Evolutionary conservation across 306 rosid species (phyloP).

Genomic region (Luffa acutangula): DNA sequence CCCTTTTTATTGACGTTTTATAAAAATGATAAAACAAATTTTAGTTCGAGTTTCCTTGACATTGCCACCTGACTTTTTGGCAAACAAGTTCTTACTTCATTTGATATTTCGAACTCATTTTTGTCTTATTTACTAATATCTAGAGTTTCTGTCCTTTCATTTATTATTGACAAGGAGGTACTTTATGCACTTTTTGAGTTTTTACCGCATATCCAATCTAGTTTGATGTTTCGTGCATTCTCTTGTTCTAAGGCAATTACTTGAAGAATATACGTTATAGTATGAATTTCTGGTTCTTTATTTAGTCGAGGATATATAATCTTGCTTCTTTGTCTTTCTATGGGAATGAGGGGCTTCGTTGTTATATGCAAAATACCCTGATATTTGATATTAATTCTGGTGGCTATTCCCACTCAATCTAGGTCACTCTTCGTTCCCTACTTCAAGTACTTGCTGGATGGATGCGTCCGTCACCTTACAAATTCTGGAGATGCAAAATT

Average conservation of each 20-base stretch:
- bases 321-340: not conserved
- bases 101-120: not conserved
- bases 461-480: constrained; percentile 58
- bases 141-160: not conserved
- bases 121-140: not conserved
- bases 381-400: not conserved
- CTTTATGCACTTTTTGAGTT: not conserved
- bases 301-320: not conserved
- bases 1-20: not conserved
- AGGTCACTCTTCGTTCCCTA: constrained; percentile 95
- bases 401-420: constrained; percentile 12
- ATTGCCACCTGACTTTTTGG: not conserved
- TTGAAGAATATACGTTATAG: not conserved
- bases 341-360: not conserved
- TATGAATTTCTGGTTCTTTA: not conserved
- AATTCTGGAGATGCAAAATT: constrained; percentile 30
- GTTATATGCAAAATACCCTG: not conserved
- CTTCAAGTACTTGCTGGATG: constrained; percentile 72
- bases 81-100: not conserved
- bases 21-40: not conserved
- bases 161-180: not conserved
- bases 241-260: not conserved
- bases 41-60: not conserved
- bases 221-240: not conserved
- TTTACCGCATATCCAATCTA: not conserved